Evolutionary conservation across 441 rosid species (phyloP).

Genomic region (Mallotus japonicus): DNA sequence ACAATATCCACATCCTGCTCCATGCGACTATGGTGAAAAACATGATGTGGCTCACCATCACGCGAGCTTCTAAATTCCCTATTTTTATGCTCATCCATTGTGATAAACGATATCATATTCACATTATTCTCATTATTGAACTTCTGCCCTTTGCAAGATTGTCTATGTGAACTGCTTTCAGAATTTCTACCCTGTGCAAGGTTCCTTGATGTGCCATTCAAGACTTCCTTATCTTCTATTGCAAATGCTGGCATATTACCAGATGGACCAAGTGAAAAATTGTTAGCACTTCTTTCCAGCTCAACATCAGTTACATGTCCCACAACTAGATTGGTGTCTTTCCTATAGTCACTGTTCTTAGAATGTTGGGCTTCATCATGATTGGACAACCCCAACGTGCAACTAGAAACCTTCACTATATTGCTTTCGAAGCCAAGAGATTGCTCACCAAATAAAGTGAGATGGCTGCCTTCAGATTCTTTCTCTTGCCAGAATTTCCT

Average conservation of each 20-base stretch:
- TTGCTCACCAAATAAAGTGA: constrained; percentile 33
- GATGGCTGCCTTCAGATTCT: constrained; percentile 28
- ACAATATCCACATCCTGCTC: constrained; percentile 22
- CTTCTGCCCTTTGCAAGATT: constrained; percentile 19
- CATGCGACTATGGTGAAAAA: constrained; percentile 23
- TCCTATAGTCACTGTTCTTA: constrained; percentile 14
- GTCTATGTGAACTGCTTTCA: constrained; percentile 18
- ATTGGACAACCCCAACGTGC: constrained; percentile 18
- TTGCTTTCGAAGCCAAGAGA: constrained; percentile 24
- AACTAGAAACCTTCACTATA: constrained; percentile 26
- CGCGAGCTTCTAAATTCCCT: constrained; percentile 20
- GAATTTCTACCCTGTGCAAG: constrained; percentile 26
- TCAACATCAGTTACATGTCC: constrained; percentile 17
- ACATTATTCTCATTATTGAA: constrained; percentile 18
- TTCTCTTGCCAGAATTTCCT: constrained; percentile 21
- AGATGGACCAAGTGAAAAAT: constrained; percentile 20
- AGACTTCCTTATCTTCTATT: constrained; percentile 5
- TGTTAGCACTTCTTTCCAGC: constrained; percentile 21
- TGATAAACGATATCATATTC: constrained; percentile 19
- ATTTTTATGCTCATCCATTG: constrained; percentile 12
- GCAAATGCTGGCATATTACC: constrained; percentile 23
- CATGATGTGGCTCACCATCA: constrained; percentile 10
- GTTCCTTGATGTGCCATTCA: constrained; percentile 20
- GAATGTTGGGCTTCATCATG: constrained; percentile 16
- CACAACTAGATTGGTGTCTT: constrained; percentile 15